Evolutionary conservation across 163 green algal genomes (phyloP).

Genomic region (Picocystis sp.): DNA sequence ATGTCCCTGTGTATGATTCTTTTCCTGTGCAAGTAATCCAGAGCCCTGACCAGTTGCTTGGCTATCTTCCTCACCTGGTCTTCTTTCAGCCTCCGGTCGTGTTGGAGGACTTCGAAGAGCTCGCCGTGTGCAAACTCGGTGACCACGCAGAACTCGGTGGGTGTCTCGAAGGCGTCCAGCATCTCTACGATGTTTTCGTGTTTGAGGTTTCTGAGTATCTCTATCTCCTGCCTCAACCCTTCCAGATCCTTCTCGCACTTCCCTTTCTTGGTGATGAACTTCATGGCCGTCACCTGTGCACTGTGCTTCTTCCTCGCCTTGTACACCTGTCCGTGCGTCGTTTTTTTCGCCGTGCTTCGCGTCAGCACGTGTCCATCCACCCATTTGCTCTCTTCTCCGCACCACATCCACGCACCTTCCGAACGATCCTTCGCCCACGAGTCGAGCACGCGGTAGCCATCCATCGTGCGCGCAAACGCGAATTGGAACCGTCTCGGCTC

Average conservation of each 20-base stretch:
- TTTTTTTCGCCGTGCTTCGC: too few species aligned
- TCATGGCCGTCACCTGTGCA: slow-evolving; percentile 87
- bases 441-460: slow-evolving; percentile 50
- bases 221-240: slow-evolving; percentile 92
- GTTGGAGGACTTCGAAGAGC: slow-evolving; percentile 94
- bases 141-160: slow-evolving; percentile 90
- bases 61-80: slow-evolving; percentile 59
- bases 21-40: slow-evolving; percentile 93
- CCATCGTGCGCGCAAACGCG: slow-evolving; percentile 7
- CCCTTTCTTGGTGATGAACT: slow-evolving; percentile 96
- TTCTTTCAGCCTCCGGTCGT: slow-evolving; percentile 80
- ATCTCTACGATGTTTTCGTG: slow-evolving; percentile 98
- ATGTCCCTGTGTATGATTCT: slow-evolving; percentile 96
- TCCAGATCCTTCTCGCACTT: slow-evolving; percentile 90
- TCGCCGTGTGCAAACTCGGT: slow-evolving; percentile 42
- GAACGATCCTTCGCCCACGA: slow-evolving; percentile 90
- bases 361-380: too few species aligned
- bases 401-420: slow-evolving; percentile 45
- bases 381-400: too few species aligned
- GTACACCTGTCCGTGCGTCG: slow-evolving; percentile 54
- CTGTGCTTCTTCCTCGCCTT: slow-evolving; percentile 81
- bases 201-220: slow-evolving; percentile 79
- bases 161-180: slow-evolving; percentile 96
- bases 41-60: slow-evolving; percentile 68
- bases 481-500: too few species aligned